Evolutionary conservation across 1,139 yeast genomes (phyloP).

Genomic region (Saccharomycopsis crataegensis): DNA sequence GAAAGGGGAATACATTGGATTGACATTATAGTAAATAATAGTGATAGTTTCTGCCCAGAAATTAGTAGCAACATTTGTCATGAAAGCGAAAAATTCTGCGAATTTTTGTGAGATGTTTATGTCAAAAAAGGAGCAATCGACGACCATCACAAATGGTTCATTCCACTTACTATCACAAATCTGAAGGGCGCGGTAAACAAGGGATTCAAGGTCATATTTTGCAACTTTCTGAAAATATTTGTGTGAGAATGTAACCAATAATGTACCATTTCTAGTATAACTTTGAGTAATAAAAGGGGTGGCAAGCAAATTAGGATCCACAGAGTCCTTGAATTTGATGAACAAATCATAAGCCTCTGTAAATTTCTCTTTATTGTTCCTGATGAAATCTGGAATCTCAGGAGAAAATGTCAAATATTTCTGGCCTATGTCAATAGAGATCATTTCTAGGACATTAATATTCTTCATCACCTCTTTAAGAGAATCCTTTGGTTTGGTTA

Average conservation of each 20-base stretch:
- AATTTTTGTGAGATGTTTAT: slow-evolving; percentile 21
- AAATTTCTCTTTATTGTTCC: slow-evolving; percentile 39
- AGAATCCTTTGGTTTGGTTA: slow-evolving; percentile 18
- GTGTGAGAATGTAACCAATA: slow-evolving; percentile 53
- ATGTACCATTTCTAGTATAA: slow-evolving; percentile 65
- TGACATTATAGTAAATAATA: slow-evolving; percentile 56
- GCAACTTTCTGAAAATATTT: slow-evolving; percentile 34
- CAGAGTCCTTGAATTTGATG: slow-evolving; percentile 56
- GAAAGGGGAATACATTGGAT: slow-evolving; percentile 30
- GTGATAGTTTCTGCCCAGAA: slow-evolving; percentile 48
- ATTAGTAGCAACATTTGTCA: slow-evolving; percentile 38
- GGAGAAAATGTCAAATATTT: slow-evolving; percentile 41
- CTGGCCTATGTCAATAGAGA: slow-evolving; percentile 33
- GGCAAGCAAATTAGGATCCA: slow-evolving; percentile 39
- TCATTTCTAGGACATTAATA: slow-evolving; percentile 27
- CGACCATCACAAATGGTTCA: slow-evolving; percentile 50
- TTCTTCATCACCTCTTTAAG: slow-evolving; percentile 25
- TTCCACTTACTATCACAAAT: slow-evolving; percentile 71
- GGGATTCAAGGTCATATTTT: slow-evolving; percentile 45
- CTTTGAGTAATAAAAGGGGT: slow-evolving; percentile 53
- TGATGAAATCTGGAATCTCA: slow-evolving; percentile 46
- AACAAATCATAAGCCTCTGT: slow-evolving; percentile 62
- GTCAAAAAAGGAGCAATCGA: slow-evolving; percentile 63
- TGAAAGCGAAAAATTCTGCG: slow-evolving; percentile 26
- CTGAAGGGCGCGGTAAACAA: slow-evolving; percentile 59